Evolutionary conservation across 1,139 yeast species (phyloP), one percentile per base, ranked within the genome.

Genomic region (Geotrichum australiense): DNA sequence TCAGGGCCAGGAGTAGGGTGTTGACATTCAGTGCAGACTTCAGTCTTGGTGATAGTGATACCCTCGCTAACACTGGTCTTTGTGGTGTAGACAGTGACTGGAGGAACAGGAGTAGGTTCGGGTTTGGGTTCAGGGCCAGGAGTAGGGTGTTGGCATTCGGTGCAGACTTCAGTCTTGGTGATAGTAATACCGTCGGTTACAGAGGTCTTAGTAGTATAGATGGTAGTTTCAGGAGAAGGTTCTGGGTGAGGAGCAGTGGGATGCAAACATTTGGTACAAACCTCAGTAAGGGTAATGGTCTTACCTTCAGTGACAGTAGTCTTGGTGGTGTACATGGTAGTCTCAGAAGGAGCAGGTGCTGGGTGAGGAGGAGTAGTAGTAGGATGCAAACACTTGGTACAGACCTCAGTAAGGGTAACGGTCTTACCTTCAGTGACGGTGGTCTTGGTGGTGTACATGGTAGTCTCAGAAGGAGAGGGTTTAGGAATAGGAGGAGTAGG

Each of bases 371-470:
- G 26, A 15, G 14, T 15, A 18, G 34, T 33, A 16, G 28, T 8
- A 21, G 37, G 27, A 38, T 7, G 14, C 3, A 24, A 4, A 19
- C 21, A 11, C 5, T 33, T 24, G 19, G 28, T 15, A 22, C 39
- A 39, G 18, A 35, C 25, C 33, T 32, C 37, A 15, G 42, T 39
- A 15, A 39, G 33, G 26, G 37, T 33, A 14, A 33, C 18, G 15
- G 29, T 28, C 3, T 11, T 4, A 7, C 27, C 37, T 1, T 15
- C 33, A 25, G 33, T n/a, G 7, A 28, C 23, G 11, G 26, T 31
- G 20, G 36, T 24, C 11, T 18, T 10, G n/a, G 39, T 27, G 21
- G 16, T 7, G 37, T 32, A 38, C 10, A 26, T 10, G 12, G 38
- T 29, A 16, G 14, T 12, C 14, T 24, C 26, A 16, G 28, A 7